A percentile compares a stretch with the other conserved stretches of the same genome.
These are phyloP conservation scores for Grifola frondosa DNA, from an alignment of 1,284 basidiomycete species.

Conservation along the genomic window DNA sequence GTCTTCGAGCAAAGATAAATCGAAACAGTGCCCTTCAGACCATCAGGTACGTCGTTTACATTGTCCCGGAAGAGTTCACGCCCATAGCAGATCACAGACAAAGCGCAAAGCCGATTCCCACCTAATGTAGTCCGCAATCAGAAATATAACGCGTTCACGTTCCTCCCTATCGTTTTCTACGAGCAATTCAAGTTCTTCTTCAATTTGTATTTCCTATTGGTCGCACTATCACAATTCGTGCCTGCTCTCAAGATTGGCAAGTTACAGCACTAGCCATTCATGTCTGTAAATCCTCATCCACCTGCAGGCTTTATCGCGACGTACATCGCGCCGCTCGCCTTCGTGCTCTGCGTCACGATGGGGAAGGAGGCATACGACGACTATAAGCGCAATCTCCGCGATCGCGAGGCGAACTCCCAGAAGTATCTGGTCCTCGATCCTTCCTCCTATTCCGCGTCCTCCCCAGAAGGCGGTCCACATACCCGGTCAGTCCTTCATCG, in stretches of 20 bases:
- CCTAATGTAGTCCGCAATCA: constrained; percentile 96
- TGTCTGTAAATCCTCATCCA: not conserved
- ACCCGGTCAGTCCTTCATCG: constrained; percentile 87
- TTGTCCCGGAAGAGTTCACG: too few species aligned
- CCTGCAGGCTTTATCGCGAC: constrained; percentile 87
- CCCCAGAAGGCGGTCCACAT: constrained; percentile 43
- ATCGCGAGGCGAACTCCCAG: constrained; percentile 93
- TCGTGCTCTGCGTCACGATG: constrained; percentile 94
- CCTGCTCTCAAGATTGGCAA: constrained; percentile 94
- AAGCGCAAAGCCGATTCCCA: constrained; percentile 64
- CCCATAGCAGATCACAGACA: too few species aligned
- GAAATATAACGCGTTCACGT: constrained; percentile 95
- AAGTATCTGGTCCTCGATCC: constrained; percentile 83
- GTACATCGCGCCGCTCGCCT: constrained; percentile 94
- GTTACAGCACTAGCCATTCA: constrained; percentile 24
- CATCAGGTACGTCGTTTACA: too few species aligned
- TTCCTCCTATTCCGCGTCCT: constrained; percentile 27
- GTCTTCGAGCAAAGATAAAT: constrained; percentile 59
- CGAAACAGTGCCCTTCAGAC: constrained; percentile 74
- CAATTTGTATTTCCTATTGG: constrained; percentile 98
- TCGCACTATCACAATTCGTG: constrained; percentile 94
- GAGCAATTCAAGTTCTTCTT: constrained; percentile 99
- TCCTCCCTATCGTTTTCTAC: constrained; percentile 95
- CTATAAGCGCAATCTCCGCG: constrained; percentile 89
- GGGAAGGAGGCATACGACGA: constrained; percentile 99